These are phyloP conservation scores for Coemansia sp. DNA, from an alignment of 192 early-diverging fungal species.

Conservation along the genomic window DNA sequence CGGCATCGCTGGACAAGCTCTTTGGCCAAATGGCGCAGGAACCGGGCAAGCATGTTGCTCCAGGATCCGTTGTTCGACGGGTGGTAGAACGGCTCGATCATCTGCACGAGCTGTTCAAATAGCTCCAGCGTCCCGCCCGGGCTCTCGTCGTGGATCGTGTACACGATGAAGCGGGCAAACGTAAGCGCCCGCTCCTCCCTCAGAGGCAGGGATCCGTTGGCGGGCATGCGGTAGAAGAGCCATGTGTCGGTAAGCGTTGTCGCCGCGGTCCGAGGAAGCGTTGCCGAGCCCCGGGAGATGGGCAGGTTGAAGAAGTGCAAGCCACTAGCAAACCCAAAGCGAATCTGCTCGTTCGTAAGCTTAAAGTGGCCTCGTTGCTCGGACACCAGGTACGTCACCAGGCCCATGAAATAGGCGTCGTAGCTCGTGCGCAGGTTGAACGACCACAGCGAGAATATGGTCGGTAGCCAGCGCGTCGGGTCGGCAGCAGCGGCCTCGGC, in stretches of 20 bases:
- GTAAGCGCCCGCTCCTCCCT: conserved; percentile 40
- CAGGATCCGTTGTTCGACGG: conserved; percentile 89
- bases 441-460: conserved; percentile 79
- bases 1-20: conserved; percentile 62
- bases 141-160: conserved; percentile 59
- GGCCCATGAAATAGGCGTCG: conserved; percentile 64
- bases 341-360: conserved; percentile 36
- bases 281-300: conserved; percentile 7
- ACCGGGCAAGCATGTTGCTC: conserved; percentile 66
- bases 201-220: conserved; percentile 22
- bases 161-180: conserved; percentile 75
- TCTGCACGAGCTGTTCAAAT: conserved; percentile 71
- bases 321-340: conserved; percentile 46
- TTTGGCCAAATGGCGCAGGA: conserved; percentile 59
- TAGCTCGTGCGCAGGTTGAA: conserved; percentile 56
- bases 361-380: conserved; percentile 29
- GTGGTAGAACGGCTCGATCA: conserved; percentile 83
- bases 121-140: conserved; percentile 53
- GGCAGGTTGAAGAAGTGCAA: conserved; percentile 45
- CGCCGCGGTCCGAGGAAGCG: conserved; percentile 16
- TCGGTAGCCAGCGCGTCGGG: conserved; percentile 67
- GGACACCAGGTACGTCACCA: conserved; percentile 64
- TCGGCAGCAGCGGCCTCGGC: conserved; percentile 15
- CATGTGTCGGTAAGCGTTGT: conserved; percentile 22
- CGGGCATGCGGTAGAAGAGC: conserved; percentile 29